A percentile compares a stretch with the other conserved stretches of the same genome.
Evolutionary conservation across 192 early-diverging fungal genomes (phyloP).

Genomic region (Podochytrium sp.): DNA sequence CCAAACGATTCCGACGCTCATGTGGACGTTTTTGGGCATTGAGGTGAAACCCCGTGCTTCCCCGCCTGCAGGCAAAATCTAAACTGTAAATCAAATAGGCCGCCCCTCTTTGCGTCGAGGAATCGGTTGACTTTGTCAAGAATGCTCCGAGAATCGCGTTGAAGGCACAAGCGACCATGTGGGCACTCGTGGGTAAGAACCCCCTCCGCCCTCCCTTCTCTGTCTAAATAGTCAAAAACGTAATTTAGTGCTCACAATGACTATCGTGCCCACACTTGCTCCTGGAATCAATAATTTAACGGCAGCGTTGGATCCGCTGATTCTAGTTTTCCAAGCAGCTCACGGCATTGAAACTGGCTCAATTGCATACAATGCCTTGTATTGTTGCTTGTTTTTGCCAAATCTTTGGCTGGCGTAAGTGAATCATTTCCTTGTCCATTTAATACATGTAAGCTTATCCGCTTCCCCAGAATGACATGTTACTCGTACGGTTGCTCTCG

Average conservation of each 20-base stretch:
- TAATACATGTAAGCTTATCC: too few species aligned
- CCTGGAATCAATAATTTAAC: too few species aligned
- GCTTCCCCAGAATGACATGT: not conserved
- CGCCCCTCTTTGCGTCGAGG: not conserved
- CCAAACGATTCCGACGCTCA: not conserved
- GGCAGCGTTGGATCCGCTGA: too few species aligned
- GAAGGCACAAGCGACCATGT: too few species aligned
- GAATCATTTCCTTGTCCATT: not conserved
- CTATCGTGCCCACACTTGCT: too few species aligned
- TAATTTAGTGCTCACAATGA: too few species aligned
- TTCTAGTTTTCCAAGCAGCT: too few species aligned
- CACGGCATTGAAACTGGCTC: not conserved
- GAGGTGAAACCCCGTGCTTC: not conserved
- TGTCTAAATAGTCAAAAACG: too few species aligned
- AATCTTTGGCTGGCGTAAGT: not conserved
- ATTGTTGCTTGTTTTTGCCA: not conserved
- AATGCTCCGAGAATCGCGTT: not conserved
- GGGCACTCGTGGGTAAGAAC: too few species aligned
- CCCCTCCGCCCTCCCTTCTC: too few species aligned
- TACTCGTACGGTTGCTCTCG: not conserved
- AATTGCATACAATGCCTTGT: not conserved
- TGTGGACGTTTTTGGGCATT: not conserved
- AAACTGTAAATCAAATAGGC: not conserved
- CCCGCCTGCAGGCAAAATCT: not conserved
- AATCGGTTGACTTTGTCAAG: not conserved